These are phyloP conservation scores for Ploettnerulaceae sp. DNA, from an alignment of 2,329 filamentous ascomycete species.

Conservation along the genomic window DNA sequence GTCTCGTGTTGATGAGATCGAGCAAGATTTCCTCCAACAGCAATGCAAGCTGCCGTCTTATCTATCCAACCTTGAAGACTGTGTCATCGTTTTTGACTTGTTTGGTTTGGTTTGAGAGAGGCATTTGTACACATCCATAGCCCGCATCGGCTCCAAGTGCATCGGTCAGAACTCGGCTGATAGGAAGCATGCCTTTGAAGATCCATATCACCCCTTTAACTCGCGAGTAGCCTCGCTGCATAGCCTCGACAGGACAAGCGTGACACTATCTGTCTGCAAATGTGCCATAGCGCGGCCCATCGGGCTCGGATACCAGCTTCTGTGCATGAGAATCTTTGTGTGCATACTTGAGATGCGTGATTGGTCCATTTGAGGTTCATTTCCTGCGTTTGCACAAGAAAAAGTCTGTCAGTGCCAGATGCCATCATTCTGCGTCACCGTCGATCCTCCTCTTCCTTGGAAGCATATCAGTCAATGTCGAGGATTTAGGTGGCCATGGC, in stretches of 20 bases:
- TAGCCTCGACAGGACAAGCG: slow-evolving; percentile 7
- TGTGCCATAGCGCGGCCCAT: slow-evolving; percentile 14
- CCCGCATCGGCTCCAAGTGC: background rate
- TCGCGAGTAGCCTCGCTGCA: slow-evolving; percentile 13
- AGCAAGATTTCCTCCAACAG: background rate
- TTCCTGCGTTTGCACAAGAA: slow-evolving; percentile 2
- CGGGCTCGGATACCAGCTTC: slow-evolving; percentile 9
- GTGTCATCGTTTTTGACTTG: background rate
- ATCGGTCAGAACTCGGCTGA: slow-evolving; percentile 8
- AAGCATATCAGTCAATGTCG: slow-evolving; percentile 1
- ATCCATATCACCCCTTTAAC: slow-evolving; percentile 2
- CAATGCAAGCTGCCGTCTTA: background rate
- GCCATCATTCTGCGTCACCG: slow-evolving; percentile 1
- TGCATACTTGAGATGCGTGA: background rate
- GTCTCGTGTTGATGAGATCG: background rate
- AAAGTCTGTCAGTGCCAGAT: background rate
- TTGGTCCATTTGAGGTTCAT: background rate
- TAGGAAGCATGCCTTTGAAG: background rate
- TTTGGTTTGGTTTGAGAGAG: background rate
- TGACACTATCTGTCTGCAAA: slow-evolving; percentile 15
- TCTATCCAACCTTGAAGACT: background rate
- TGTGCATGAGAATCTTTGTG: slow-evolving; percentile 4
- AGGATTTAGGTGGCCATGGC: background rate
- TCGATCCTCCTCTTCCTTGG: background rate
- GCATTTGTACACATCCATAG: background rate